Evolutionary conservation across 768 basidiomycete species (phyloP).

Genomic region (Calvatia gigantea): DNA sequence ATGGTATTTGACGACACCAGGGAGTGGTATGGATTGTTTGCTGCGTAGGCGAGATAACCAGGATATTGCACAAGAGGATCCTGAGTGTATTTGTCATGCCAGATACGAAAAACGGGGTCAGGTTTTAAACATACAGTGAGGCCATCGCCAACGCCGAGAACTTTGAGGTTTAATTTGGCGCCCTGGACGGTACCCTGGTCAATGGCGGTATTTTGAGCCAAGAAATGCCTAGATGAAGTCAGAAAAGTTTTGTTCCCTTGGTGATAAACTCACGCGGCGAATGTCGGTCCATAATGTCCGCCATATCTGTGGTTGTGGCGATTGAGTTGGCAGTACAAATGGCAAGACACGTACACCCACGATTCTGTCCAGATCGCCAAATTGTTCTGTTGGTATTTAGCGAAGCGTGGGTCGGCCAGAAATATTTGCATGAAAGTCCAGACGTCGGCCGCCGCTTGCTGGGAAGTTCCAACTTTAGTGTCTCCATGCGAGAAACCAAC

Average conservation of each 20-base stretch:
- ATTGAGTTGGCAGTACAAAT: background rate
- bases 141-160: slow-evolving; percentile 62
- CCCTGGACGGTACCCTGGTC: slow-evolving; percentile 41
- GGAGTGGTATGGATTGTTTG: slow-evolving; percentile 52
- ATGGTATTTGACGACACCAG: slow-evolving; percentile 44
- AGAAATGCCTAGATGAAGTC: slow-evolving; percentile 51
- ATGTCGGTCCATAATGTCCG: slow-evolving; percentile 68
- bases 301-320: slow-evolving; percentile 55
- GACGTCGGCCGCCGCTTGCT: slow-evolving; percentile 50
- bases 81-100: slow-evolving; percentile 13
- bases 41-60: slow-evolving; percentile 53
- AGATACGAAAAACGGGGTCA: background rate
- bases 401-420: slow-evolving; percentile 50
- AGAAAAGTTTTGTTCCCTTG: too few species aligned
- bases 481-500: slow-evolving; percentile 61
- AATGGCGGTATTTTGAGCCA: slow-evolving; percentile 57
- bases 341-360: slow-evolving; percentile 25
- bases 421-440: slow-evolving; percentile 67
- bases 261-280: slow-evolving; percentile 44
- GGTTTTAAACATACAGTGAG: slow-evolving; percentile 56
- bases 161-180: slow-evolving; percentile 52
- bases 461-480: slow-evolving; percentile 45
- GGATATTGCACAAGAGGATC: slow-evolving; percentile 52
- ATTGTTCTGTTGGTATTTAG: slow-evolving; percentile 38
- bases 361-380: slow-evolving; percentile 67